Evolutionary conservation across 148 eudicot genomes (phyloP), one percentile per base, ranked within the genome.

Genomic region (Persicaria maculosa): DNA sequence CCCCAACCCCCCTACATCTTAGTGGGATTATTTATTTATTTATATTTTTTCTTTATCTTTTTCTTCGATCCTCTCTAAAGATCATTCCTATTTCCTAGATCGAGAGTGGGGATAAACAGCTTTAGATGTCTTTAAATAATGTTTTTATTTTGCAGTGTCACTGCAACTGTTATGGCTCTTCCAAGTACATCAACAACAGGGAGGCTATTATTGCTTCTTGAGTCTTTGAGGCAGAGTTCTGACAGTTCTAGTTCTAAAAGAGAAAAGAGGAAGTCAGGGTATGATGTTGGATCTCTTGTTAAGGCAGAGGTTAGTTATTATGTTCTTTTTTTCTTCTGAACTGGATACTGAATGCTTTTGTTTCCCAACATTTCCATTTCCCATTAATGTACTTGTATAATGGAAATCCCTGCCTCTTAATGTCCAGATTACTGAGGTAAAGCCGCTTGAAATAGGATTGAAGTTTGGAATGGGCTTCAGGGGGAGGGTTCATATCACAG

Each of bases 401-500:
- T 10, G 31, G 3, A 43, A 1, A 19, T n/a, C 54, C 3, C 10
- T 54, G 44, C 17, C 12, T 6, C 48, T 54, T 73, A 44, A 2
- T 68, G 45, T 78, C 36, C 80, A 89, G 96, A 83, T 95, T 75
- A 90, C 87, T 52, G 96, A 95, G 70, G 89, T 92, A 53, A 92
- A 85, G 86, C 89, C 94, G 73, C 89, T 95, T 77, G 99, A 95
- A 80, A 76, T 95, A 36, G 82, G 85, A 76, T 61, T 95, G 73
- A 95, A 95, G 87, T 92, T 95, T 85, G 99, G 99, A 62, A 80
- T 80, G 50, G 85, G 97, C 57, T 82, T 86, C 55, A 90, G 81
- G 25, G 99, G 99, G 68, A 84, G 96, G 77, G 83, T 95, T 48
- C 93, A 88, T 79, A 84, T 95, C 75, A 86, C 99, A 36, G 99